Base-by-base conservation (phyloP, 1,284 basidiomycete genomes). In the Filobasidium uniguttulatum region DNA sequence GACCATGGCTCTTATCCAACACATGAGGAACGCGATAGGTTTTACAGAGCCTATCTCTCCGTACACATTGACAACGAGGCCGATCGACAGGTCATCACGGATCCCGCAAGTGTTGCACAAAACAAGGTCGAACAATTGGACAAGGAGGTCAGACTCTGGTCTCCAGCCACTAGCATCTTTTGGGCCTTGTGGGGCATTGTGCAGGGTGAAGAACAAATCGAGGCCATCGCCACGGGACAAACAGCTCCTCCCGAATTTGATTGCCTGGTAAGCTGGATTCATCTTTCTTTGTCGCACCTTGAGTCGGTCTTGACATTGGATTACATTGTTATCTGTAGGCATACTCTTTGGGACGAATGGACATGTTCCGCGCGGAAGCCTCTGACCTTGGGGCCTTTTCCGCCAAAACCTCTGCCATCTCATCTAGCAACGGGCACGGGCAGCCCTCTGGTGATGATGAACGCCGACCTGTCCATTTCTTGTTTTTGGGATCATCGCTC, bases 141-240 rank as follows among this genome's bases (percentile, higher is more conserved):
- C 56, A 69, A 74, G 31, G 83, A 90, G 65, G 84, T 91, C 35
- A 74, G 71, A 35, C 72, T 79, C 5, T 96, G 90, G 90, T 83
- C 82, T 58, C 83, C 89, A 14, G 82, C 85, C 4, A 83, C 82
- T 23, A 85, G 89, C 60, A 85, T 78, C 6, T 81, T 84, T 77
- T 96, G 90, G 88, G 78, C 82, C 7, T 71, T 94, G 29, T 96
- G 90, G 90, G 88, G 85, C 3, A 73, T 94, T 53, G 79, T 94
- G 9, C 87, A 91, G 66, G 87, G 85, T 2, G 79, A 80, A 57
- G 87, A 90, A 60, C 79, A 84, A 60, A 62, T 91, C 12, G 77
- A 80, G 59, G 75, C 68, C n/a, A 68, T 75, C 36, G 40, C 44
- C 15, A 45, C 43, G 15, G 51, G 46, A 7, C 45, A 58, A 29